phyloP scores from a whole-genome alignment of 257 asterid species.

The Paraleonurus japonicus region DNA sequence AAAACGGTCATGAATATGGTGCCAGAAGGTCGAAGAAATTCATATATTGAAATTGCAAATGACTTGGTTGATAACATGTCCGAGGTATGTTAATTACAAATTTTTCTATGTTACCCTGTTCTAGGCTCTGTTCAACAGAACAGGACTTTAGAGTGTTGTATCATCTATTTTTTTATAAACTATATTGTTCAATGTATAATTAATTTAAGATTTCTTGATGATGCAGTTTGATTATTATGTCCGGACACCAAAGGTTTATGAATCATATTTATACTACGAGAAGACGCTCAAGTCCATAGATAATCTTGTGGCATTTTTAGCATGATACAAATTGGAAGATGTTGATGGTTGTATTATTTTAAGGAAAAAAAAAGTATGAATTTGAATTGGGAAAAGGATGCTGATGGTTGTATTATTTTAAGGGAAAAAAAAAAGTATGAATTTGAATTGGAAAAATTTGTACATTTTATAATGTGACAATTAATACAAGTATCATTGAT shows the following conservation, averaged over 20 bases:
- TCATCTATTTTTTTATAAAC: too few species aligned
- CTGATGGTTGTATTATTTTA: too few species aligned
- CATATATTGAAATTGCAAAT: slow-evolving; percentile 55
- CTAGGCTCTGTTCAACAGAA: too few species aligned
- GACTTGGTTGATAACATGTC: slow-evolving; percentile 68
- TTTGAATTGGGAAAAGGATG: not conserved
- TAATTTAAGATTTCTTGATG: too few species aligned
- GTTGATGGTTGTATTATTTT: not conserved
- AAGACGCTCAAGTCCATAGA: slow-evolving; percentile 77
- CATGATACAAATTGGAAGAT: slow-evolving; percentile 19
- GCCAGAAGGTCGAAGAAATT: slow-evolving; percentile 39
- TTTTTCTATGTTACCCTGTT: too few species aligned
- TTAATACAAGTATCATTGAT: not conserved
- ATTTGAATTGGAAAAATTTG: not conserved
- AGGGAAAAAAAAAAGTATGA: too few species aligned
- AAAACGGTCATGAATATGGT: slow-evolving; percentile 52
- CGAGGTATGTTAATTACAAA: slow-evolving; percentile 64
- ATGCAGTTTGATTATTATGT: slow-evolving; percentile 70
- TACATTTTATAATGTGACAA: not conserved
- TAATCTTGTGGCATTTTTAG: slow-evolving; percentile 63
- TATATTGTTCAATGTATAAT: too few species aligned
- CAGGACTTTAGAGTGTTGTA: too few species aligned
- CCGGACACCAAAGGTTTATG: slow-evolving; percentile 79
- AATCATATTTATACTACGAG: slow-evolving; percentile 75
- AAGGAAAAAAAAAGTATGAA: not conserved